Evolutionary conservation across 192 early-diverging fungal genomes (phyloP).

Genomic region (Chytriomyces hyalinus): DNA sequence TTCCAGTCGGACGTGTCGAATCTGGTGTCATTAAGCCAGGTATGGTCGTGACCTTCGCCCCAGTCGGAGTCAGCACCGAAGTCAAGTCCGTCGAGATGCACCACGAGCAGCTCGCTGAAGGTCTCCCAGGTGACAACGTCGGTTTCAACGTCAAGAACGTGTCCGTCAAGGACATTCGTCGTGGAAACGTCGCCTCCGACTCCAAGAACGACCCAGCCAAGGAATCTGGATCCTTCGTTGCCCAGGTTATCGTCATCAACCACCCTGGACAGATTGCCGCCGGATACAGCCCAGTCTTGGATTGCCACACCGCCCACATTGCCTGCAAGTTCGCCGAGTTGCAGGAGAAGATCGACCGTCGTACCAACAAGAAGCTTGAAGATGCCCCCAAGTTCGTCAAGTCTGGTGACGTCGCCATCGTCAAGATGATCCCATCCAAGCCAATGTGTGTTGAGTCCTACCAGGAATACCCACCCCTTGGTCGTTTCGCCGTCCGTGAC

Average conservation of each 20-base stretch:
- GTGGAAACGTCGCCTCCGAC: slow-evolving; percentile 95
- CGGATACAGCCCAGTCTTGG: slow-evolving; percentile 94
- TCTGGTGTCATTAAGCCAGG: slow-evolving; percentile 94
- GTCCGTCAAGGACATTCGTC: slow-evolving; percentile 96
- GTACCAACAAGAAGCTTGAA: slow-evolving; percentile 91
- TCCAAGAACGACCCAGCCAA: slow-evolving; percentile 97
- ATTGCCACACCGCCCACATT: slow-evolving; percentile 97
- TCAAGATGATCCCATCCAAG: slow-evolving; percentile 94
- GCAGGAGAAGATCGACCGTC: slow-evolving; percentile 92
- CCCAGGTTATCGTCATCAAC: slow-evolving; percentile 96
- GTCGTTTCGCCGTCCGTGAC: slow-evolving; percentile 97
- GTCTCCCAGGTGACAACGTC: slow-evolving; percentile 95
- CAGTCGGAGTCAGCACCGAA: slow-evolving; percentile 85
- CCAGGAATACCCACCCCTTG: slow-evolving; percentile 91
- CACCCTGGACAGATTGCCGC: slow-evolving; percentile 94
- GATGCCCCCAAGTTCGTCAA: slow-evolving; percentile 95
- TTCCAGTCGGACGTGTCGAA: slow-evolving; percentile 97
- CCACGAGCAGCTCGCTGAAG: slow-evolving; percentile 88
- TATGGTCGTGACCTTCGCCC: slow-evolving; percentile 83
- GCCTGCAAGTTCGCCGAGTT: slow-evolving; percentile 95
- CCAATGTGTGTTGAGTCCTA: slow-evolving; percentile 95
- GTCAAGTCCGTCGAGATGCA: slow-evolving; percentile 99
- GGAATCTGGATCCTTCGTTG: slow-evolving; percentile 86
- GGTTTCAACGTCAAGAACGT: slow-evolving; percentile 99
- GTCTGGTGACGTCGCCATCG: slow-evolving; percentile 92